A percentile compares a stretch with the other conserved stretches of the same genome.
These are phyloP conservation scores for Boechera divaricarpa DNA, from an alignment of 345 rosid species.

Conservation along the genomic window DNA sequence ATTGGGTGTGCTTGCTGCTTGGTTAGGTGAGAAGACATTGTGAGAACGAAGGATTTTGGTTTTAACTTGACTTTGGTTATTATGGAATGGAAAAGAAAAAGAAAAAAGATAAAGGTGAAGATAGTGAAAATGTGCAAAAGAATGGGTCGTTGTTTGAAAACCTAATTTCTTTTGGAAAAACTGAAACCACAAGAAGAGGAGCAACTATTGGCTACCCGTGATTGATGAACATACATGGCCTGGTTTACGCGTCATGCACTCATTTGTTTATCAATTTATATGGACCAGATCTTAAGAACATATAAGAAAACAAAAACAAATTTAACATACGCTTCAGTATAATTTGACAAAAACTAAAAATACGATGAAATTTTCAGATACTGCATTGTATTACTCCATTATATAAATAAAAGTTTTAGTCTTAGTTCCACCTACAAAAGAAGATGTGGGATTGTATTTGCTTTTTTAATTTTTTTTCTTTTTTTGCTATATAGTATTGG, in stretches of 20 bases:
- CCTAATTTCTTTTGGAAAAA: not conserved
- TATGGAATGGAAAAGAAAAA: not conserved
- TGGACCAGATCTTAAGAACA: constrained; percentile 1
- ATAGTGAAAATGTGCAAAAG: constrained; percentile 15
- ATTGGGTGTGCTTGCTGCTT: constrained; percentile 15
- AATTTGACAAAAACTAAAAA: not conserved
- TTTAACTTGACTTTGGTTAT: constrained; percentile 18
- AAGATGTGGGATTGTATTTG: not conserved
- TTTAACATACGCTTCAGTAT: not conserved
- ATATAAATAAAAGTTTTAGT: not conserved
- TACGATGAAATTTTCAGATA: not conserved
- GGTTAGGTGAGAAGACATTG: constrained; percentile 27
- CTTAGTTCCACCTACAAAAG: not conserved
- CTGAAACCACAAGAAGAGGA: constrained; percentile 26
- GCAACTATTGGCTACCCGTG: constrained; percentile 27
- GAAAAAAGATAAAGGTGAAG: not conserved
- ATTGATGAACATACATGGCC: not conserved
- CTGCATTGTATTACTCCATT: not conserved
- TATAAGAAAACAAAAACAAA: not conserved
- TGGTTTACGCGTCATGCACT: constrained; percentile 30
- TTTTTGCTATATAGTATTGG: not conserved
- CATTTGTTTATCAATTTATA: not conserved
- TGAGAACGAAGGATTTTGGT: constrained; percentile 1
- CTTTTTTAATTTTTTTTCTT: no score
- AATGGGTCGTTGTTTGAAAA: constrained; percentile 33